Conservation (phyloP, 2,329 filamentous ascomycete genomes). For the Penicillium sp. region DNA sequence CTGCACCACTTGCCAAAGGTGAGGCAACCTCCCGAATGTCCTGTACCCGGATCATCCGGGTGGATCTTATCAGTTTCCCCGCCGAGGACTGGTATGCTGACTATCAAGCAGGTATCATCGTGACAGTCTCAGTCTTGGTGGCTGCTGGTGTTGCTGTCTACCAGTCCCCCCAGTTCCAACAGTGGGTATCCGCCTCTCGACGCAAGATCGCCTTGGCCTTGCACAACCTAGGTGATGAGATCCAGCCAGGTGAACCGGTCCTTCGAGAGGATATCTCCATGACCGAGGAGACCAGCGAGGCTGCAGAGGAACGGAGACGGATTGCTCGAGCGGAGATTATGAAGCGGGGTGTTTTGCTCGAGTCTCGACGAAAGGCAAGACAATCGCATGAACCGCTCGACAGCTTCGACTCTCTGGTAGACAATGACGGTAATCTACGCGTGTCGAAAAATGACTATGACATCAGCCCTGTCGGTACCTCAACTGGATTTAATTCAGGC, state of each 20-base stretch:
- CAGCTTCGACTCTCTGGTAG: conserved; percentile 46
- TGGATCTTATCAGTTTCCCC: conserved; percentile 28
- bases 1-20: conserved; percentile 49
- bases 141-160: conserved; percentile 61
- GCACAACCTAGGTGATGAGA: conserved; percentile 57
- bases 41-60: conserved; percentile 14
- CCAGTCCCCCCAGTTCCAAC: conserved; percentile 59
- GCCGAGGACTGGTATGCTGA: conserved; percentile 7
- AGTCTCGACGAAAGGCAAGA: conserved; percentile 33
- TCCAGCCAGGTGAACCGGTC: conserved; percentile 45
- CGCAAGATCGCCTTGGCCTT: conserved; percentile 58
- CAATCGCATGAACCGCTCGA: conserved; percentile 14
- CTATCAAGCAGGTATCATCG: conserved; percentile 52
- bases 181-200: conserved; percentile 59
- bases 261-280: conserved; percentile 44
- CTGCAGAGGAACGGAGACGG: conserved; percentile 44
- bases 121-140: conserved; percentile 58
- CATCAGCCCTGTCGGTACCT: conserved; percentile 24
- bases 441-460: conserved; percentile 7
- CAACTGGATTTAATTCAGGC: conserved; percentile 37
- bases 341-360: conserved; percentile 40
- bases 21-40: not conserved
- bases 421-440: conserved; percentile 38
- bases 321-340: conserved; percentile 45
- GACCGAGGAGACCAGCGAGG: conserved; percentile 43